Base-by-base conservation (phyloP, 1,139 yeast genomes). In the Saccharomyces hybrid region DNA sequence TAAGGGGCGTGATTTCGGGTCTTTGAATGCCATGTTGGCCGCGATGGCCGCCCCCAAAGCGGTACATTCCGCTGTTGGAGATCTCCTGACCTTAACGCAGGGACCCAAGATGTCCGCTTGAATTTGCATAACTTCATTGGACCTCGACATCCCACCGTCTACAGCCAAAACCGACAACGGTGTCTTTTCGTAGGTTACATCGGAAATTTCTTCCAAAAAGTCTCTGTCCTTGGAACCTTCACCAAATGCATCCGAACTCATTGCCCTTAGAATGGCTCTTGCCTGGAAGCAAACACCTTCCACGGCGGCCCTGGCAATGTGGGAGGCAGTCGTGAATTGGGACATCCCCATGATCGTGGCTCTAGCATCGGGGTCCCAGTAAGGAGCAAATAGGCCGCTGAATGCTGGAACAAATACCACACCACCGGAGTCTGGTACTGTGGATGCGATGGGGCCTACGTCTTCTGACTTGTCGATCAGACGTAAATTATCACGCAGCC, bases 41-140 rank as follows among this genome's bases (percentile, higher is more conserved):
- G 96, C 96, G 64, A 91, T 88, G 11, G 97, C 97, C 11, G 96
- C 96, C 29, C 98, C 98, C 59, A 91, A 78, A 1, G 98, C 97
- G 4, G 98, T 91, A 68, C 96, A 90, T 72, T 91, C 98, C 38
- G 89, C 76, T 70, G 86, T 87, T 32, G 82, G 79, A 1, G 97
- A 93, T 64, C 96, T 78, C 65, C 81, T 80, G 51, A 91, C 95
- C 34, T 84, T 81, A 41, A 90, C 89, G 69, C 96, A 89, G 2
- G 89, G 89, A 0, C 91, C 91, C 63, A 90, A 77, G 59, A 91
- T 84, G 70, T 91, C 95, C 9, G 96, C 88, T 73, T 91, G 98
- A 61, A 91, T 89, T 74, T 88, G 96, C 85, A 91, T 86, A 54
- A 91, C 95, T 64, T 87, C 93, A 67, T 86, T 86, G 9, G 96